A percentile compares a stretch with the other conserved stretches of the same genome.
These are phyloP conservation scores for Cylindrotheca fusiformis DNA, from an alignment of 108 stramenopile species.

Conservation along the genomic window DNA sequence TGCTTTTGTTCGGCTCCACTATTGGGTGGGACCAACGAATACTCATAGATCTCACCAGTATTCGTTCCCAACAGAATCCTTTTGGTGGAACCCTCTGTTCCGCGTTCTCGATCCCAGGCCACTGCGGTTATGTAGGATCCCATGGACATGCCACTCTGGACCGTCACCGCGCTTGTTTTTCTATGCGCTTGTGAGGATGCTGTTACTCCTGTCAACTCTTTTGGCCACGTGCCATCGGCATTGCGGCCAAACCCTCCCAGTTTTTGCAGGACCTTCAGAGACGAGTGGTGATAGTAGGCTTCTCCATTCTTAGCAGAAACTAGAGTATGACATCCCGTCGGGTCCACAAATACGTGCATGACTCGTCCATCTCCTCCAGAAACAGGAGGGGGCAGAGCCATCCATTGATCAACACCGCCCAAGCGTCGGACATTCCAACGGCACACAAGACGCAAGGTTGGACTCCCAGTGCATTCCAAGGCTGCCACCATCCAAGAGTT, in stretches of 20 bases:
- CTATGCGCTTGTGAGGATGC: conserved; percentile 21
- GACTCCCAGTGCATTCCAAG: conserved; percentile 48
- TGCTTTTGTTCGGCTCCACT: conserved; percentile 12
- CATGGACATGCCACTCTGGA: conserved; percentile 62
- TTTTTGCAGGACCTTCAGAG: conserved; percentile 41
- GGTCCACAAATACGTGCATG: conserved; percentile 74
- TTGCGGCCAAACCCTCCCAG: conserved; percentile 73
- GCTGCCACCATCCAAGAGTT: conserved; percentile 86
- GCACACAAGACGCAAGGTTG: conserved; percentile 41
- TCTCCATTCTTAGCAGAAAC: conserved; percentile 77
- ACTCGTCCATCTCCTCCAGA: conserved; percentile 46
- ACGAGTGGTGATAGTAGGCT: conserved; percentile 76
- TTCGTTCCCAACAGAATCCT: conserved; percentile 74
- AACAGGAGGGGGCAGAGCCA: conserved; percentile 42
- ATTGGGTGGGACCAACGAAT: conserved; percentile 55
- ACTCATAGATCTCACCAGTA: conserved; percentile 80
- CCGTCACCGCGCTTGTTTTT: conserved; percentile 6
- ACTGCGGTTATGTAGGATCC: conserved; percentile 82
- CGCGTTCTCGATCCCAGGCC: conserved; percentile 79
- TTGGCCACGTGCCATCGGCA: conserved; percentile 48
- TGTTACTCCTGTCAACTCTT: conserved; percentile 37
- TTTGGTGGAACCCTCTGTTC: conserved; percentile 80
- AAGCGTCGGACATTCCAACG: conserved; percentile 61
- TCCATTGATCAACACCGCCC: conserved; percentile 42
- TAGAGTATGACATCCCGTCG: conserved; percentile 79